These are phyloP conservation scores for Mortierella sp. DNA, from an alignment of 371 early-diverging fungal genomes.

Conservation along the genomic window DNA sequence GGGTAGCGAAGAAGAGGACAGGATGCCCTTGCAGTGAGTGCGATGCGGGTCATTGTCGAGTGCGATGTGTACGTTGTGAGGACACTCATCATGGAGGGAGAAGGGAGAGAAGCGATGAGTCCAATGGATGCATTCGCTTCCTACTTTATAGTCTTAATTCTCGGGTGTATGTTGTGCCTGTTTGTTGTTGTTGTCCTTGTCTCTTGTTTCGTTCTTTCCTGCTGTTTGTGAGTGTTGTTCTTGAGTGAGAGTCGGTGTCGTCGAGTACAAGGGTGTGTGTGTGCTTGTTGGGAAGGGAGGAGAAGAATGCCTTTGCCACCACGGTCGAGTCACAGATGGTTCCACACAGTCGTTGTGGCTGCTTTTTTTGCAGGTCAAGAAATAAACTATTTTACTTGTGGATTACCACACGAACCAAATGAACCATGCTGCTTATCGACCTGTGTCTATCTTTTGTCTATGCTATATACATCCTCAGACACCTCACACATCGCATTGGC, in stretches of 20 bases:
- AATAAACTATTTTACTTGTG: no score
- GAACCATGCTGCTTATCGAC: no score
- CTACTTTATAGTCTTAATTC: not conserved
- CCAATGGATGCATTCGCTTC: not conserved
- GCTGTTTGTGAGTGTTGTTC: not conserved
- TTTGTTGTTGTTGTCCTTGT: not conserved
- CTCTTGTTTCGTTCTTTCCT: no score
- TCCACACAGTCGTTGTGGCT: no score
- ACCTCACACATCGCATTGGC: not conserved
- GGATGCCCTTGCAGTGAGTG: not conserved
- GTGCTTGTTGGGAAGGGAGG: not conserved
- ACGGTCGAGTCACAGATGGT: no score
- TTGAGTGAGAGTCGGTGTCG: not conserved
- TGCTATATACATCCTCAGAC: no score
- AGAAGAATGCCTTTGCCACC: not conserved
- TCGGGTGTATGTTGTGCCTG: no score
- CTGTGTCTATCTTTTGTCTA: no score
- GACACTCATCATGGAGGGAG: not conserved
- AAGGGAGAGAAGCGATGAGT: not conserved
- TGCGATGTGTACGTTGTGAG: not conserved
- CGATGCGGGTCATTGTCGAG: not conserved
- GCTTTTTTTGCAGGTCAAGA: no score
- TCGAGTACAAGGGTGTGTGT: not conserved
- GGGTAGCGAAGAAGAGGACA: not conserved
- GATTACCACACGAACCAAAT: no score